A percentile compares a stretch with the other conserved stretches of the same genome.
phyloP scores from a whole-genome alignment of 139 green algal genomes.

The Desmodesmus armatus region DNA sequence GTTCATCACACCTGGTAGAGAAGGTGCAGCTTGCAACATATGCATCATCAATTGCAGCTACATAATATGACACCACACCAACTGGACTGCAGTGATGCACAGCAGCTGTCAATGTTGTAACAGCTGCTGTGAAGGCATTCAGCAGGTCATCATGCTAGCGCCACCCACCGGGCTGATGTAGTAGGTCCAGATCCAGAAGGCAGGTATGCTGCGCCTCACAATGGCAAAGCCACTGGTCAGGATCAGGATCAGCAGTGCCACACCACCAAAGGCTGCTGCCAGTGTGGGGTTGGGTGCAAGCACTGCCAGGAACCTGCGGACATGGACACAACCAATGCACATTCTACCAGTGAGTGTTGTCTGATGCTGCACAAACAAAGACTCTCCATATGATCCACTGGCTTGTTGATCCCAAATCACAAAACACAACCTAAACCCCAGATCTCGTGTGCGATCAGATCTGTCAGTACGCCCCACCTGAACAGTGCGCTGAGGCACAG shows the following conservation, averaged over 20 bases:
- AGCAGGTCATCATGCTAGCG: neutral
- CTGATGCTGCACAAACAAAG: too few relatives aligned
- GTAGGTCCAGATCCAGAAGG: conserved; percentile 73
- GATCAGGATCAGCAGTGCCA: conserved; percentile 73
- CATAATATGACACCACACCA: too few relatives aligned
- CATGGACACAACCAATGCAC: too few relatives aligned
- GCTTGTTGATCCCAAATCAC: too few relatives aligned
- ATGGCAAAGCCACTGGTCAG: conserved; percentile 79
- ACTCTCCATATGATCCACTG: too few relatives aligned
- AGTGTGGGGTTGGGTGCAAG: conserved; percentile 39
- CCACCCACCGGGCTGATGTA: conserved; percentile 28
- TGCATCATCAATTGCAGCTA: too few relatives aligned
- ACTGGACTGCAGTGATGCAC: neutral
- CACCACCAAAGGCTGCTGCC: conserved; percentile 25
- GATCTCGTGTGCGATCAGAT: too few relatives aligned
- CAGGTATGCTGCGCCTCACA: conserved; percentile 61
- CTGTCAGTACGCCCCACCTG: too few relatives aligned
- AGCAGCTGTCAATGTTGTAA: neutral
- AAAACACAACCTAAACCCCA: too few relatives aligned
- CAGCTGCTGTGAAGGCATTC: neutral
- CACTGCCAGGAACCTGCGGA: conserved; percentile 35
- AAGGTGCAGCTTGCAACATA: too few relatives aligned
- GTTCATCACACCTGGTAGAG: too few relatives aligned
- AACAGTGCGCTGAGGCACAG: conserved; percentile 38
- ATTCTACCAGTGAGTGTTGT: too few relatives aligned